These are phyloP conservation scores for Solanum chiquidenum DNA, from an alignment of 257 asterid species.

Conservation along the genomic window DNA sequence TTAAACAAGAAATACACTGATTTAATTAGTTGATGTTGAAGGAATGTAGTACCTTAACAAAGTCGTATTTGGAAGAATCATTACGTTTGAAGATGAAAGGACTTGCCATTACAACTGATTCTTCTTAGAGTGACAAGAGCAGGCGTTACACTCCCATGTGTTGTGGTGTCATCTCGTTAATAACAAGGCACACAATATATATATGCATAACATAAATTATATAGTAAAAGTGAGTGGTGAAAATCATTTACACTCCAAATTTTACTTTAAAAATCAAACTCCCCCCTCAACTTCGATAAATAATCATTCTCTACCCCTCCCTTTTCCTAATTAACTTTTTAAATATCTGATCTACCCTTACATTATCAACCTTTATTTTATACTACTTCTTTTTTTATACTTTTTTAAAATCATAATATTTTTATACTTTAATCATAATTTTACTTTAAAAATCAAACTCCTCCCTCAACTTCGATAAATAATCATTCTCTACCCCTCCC, in stretches of 20 bases:
- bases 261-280: not conserved
- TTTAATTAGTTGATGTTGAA: not conserved
- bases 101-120: conserved; percentile 7
- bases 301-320: no score
- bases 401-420: no score
- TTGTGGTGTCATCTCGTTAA: not conserved
- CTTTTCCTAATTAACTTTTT: no score
- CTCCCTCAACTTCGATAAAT: no score
- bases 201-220: not conserved
- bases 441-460: no score
- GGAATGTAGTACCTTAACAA: conserved; percentile 65
- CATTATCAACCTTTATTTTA: no score
- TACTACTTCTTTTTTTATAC: no score
- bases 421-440: no score
- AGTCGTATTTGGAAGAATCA: conserved; percentile 91
- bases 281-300: no score
- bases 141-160: not conserved
- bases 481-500: no score
- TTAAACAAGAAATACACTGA: not conserved
- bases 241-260: not conserved
- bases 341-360: no score
- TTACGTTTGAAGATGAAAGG: conserved; percentile 65
- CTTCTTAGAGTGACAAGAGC: not conserved
- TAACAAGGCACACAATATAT: not conserved
- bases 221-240: not conserved